Evolutionary conservation across 371 early-diverging fungal species (phyloP), one percentile per base, ranked within the genome.

Genomic region (Spraguea lophii): DNA sequence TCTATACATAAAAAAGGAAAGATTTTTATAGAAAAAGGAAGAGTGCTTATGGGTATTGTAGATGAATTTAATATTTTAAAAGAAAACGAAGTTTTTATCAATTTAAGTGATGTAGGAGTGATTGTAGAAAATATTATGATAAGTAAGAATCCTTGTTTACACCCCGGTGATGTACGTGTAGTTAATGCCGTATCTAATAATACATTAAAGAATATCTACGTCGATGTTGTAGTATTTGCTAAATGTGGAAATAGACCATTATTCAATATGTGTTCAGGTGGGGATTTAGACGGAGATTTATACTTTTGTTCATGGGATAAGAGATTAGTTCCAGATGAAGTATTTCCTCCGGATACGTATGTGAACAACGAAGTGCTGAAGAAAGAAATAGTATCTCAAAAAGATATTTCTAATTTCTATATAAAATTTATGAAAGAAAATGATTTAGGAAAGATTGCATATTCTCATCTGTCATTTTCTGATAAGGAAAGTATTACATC

Each of bases 271-370:
- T 76, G 79, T 49, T 75, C 78, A 34, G 84, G 84, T 16, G 80
- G 80, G 0, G 87, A 86, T 68, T 59, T 86, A 6, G 87, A 84
- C 58, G 84, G 84, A 10, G 87, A 86, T 68, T 19, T 53, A 21
- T 65, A 45, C 46, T 75, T 74, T 9, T 66, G 81, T 0, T 73
- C 75, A 10, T 83, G 82, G 81, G 81, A 82, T 51, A 55, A 66
- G 0, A 52, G 61, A 2, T 69, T 85, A 3, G 70, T 83, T 10
- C 77, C 77, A 0, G 60, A 49, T 1, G 49, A 46, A 25, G 66
- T 69, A 30, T 56, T 62, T 17, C 30, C 62, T 1, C 77, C 84
- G 0, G 77, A 81, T 78, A 72, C 75, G 9, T 82, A 78, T 49
- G 62, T 54, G 0, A 58, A 74, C 0, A 65, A 62, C 13, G 57